Evolutionary conservation across 2,329 filamentous ascomycete species (phyloP).

Genomic region (Sporothrix variecibatus): DNA sequence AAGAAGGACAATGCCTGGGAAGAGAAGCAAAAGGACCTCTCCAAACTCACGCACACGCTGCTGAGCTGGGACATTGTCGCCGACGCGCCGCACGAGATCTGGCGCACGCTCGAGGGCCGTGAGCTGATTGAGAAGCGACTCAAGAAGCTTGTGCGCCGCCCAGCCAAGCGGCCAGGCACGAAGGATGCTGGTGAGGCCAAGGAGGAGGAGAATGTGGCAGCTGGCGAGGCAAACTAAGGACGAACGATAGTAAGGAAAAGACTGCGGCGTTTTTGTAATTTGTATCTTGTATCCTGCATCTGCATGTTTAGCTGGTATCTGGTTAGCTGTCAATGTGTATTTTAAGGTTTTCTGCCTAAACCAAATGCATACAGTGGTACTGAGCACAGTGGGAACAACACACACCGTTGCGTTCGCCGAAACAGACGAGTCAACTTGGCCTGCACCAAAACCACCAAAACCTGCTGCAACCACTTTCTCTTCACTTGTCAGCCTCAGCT

Average conservation of each 20-base stretch:
- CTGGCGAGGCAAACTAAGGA: neutral
- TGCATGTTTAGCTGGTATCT: neutral
- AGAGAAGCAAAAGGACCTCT: constrained; percentile 80
- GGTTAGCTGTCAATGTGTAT: neutral
- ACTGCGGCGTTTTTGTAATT: neutral
- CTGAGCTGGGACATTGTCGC: constrained; percentile 84
- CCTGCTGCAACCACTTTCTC: neutral
- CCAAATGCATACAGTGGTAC: neutral
- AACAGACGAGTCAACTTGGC: neutral
- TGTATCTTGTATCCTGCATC: neutral
- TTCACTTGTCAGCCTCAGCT: constrained; percentile 21
- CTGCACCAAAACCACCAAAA: neutral
- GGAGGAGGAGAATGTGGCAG: neutral
- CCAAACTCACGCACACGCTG: constrained; percentile 75
- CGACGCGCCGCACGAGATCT: constrained; percentile 82
- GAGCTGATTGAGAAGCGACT: constrained; percentile 77
- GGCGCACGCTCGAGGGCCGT: constrained; percentile 73
- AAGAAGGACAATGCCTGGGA: constrained; percentile 72
- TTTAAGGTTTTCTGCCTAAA: constrained; percentile 10
- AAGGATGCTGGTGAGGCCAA: neutral
- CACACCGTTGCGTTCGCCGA: neutral
- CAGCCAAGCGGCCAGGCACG: constrained; percentile 21
- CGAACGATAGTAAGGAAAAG: neutral
- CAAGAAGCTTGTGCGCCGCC: constrained; percentile 59
- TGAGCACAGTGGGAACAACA: neutral